Conservation (phyloP, 78 protist species). For the Planoprotostelium fungivorum region DNA sequence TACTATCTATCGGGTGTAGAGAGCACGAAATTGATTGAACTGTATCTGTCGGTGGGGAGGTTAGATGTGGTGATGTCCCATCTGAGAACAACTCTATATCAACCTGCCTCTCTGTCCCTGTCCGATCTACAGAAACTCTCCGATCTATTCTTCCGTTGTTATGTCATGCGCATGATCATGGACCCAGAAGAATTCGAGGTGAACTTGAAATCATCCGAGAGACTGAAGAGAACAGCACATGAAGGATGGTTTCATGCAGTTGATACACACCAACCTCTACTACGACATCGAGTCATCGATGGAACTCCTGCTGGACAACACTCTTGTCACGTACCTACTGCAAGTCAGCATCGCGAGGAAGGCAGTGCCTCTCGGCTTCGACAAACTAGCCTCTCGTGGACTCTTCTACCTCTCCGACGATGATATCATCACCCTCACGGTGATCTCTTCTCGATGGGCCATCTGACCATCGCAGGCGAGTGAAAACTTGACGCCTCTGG, state of each 20-base stretch:
- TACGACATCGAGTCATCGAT: background rate
- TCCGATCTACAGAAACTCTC: background rate
- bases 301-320: background rate
- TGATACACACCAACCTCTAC: background rate
- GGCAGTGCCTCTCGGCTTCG: background rate
- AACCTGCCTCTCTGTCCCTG: background rate
- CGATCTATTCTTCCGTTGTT: background rate
- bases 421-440: background rate
- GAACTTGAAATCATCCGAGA: background rate
- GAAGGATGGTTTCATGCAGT: background rate
- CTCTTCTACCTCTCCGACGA: background rate
- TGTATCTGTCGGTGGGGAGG: background rate
- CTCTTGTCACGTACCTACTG: background rate
- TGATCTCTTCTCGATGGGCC: background rate
- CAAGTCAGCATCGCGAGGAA: background rate
- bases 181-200: background rate
- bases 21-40: background rate
- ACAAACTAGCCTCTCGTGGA: background rate
- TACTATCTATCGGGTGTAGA: background rate
- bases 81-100: background rate
- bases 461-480: background rate
- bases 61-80: background rate
- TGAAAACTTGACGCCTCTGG: background rate
- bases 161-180: background rate
- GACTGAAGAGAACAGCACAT: background rate